Evolutionary conservation across 2,329 filamentous ascomycete species (phyloP), one percentile per base, ranked within the genome.

Genomic region (Pseudovirgaria hyperparasitica): DNA sequence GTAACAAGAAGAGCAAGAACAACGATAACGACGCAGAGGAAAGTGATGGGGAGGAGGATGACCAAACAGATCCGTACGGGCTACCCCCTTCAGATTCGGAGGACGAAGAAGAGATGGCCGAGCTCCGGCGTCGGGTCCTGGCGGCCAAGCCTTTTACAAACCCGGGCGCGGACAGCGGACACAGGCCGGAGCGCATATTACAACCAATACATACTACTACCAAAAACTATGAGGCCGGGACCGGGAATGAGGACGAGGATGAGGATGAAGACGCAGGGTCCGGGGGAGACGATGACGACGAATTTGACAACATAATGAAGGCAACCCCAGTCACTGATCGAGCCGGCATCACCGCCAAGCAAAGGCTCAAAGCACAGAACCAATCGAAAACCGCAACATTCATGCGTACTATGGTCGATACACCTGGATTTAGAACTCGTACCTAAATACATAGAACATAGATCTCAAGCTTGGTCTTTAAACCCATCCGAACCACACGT

Each of bases 271-370:
- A 82, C 28, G 69, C 69, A 3, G 72, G 79, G 44, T 75, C 79
- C 2, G 80, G 80, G 33, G 82, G 76, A 4, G 79, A 84, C 11
- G 67, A 60, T 7, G 78, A 90, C 28, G 79, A 80, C 24, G 78
- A 84, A 26, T 93, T 96, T 46, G 87, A 96, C 46, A 78, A 78
- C 39, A 92, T 98, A 52, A 92, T 94, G 46, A 74, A 86, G 41
- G 87, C 90, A 0, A 87, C 82, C 3, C 84, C 84, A 0, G 72
- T 92, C 11, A 94, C 86, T 0, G 87, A 94, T 50, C 72, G 78
- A 29, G 81, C 80, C 9, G 87, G 87, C 0, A 76, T 79, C 23
- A 58, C 65, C 21, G 67, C 71, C 2, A 73, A 71, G 39, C 65
- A 77, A 48, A 60, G 65, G 22, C 39, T 40, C 27, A 62, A 66